A percentile compares a stretch with the other conserved stretches of the same genome.
Conservation (phyloP, 306 rosid genomes). For the Quercus rubra region DNA sequence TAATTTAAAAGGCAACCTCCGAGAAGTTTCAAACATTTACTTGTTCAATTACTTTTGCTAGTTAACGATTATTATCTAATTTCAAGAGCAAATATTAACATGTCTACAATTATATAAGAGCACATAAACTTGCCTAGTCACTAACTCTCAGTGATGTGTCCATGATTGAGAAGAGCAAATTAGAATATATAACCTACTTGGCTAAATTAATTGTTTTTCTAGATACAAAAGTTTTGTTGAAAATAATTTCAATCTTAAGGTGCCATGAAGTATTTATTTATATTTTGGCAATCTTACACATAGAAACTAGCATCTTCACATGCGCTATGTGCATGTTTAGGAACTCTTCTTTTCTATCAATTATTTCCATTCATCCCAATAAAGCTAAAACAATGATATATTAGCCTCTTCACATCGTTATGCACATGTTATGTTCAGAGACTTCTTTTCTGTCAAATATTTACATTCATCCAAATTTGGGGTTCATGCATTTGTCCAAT, state of each 20-base stretch:
- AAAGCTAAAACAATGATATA: no score
- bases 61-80: not conserved
- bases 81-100: not conserved
- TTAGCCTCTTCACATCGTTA: no score
- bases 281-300: not conserved
- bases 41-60: not conserved
- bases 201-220: not conserved
- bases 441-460: no score
- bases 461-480: no score
- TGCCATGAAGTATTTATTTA: not conserved
- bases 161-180: not conserved
- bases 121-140: not conserved
- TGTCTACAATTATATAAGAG: not conserved
- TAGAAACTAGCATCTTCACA: no score
- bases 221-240: not conserved
- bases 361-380: no score
- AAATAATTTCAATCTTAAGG: not conserved
- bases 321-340: no score
- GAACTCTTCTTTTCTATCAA: no score
- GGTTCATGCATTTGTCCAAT: no score
- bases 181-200: not conserved
- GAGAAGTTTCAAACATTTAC: not conserved
- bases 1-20: not conserved
- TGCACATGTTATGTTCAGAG: no score
- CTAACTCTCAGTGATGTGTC: not conserved